Conservation (phyloP, 805 yeast genomes). For the Cyberlindnera xylosilytica region DNA sequence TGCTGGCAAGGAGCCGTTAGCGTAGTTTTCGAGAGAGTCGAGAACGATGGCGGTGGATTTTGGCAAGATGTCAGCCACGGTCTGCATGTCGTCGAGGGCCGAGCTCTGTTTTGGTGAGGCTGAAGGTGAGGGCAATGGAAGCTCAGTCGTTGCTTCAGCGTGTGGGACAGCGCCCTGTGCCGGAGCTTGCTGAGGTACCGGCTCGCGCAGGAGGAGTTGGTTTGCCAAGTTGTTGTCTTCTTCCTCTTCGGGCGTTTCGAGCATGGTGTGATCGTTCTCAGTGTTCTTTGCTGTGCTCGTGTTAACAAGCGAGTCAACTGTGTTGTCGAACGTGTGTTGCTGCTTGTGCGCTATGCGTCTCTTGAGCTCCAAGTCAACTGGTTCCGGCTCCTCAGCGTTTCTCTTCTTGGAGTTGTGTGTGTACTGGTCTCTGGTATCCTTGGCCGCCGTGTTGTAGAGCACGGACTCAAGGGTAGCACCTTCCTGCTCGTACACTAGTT, state of each 20-base stretch:
- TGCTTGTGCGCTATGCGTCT: constrained; percentile 11
- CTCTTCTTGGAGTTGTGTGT: constrained; percentile 17
- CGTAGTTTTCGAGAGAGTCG: constrained; percentile 13
- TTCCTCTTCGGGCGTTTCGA: constrained; percentile 11
- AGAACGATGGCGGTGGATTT: constrained; percentile 9
- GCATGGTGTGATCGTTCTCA: background rate
- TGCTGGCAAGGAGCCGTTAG: constrained; percentile 33
- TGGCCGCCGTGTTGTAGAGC: background rate
- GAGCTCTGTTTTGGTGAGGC: constrained; percentile 50
- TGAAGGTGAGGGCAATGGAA: constrained; percentile 70
- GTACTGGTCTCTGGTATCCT: background rate
- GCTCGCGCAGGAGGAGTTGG: constrained; percentile 12
- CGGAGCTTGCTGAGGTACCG: constrained; percentile 1
- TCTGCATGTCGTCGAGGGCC: constrained; percentile 17
- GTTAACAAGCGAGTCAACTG: background rate
- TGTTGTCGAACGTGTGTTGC: background rate
- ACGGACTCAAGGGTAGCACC: background rate
- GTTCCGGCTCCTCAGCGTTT: constrained; percentile 18
- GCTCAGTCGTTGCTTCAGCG: constrained; percentile 28
- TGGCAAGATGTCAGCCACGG: constrained; percentile 10
- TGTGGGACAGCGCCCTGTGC: constrained; percentile 3
- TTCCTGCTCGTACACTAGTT: constrained; percentile 4
- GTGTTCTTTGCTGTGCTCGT: background rate
- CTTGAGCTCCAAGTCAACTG: constrained; percentile 3
- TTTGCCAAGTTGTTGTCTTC: constrained; percentile 24